Percentiles rank a stretch among this genome's conserved stretches.
Conservation (phyloP, 495 filamentous ascomycete genomes). For the Penicillium antarcticum region DNA sequence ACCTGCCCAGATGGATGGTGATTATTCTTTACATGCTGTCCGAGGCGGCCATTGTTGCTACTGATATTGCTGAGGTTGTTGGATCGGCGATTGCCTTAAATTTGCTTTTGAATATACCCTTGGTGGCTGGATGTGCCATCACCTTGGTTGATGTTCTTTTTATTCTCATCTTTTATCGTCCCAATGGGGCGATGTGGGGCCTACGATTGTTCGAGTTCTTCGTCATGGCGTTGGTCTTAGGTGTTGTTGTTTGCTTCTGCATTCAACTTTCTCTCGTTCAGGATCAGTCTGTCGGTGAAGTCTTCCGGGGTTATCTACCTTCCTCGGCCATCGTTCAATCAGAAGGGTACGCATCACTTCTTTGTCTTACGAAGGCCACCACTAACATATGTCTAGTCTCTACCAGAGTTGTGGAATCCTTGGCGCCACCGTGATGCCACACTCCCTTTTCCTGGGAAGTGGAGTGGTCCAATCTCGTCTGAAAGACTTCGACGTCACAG, state of each 20-base stretch:
- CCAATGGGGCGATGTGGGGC: conserved; percentile 67
- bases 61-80: conserved; percentile 91
- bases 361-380: background rate
- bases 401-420: conserved; percentile 92
- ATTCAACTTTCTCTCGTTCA: conserved; percentile 80
- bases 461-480: conserved; percentile 84
- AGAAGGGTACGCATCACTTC: conserved; percentile 48
- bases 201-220: conserved; percentile 78
- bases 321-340: conserved; percentile 70
- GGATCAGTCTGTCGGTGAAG: conserved; percentile 64
- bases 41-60: conserved; percentile 80
- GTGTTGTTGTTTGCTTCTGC: conserved; percentile 87
- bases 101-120: conserved; percentile 72
- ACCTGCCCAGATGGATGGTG: conserved; percentile 75
- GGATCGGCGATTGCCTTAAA: conserved; percentile 91
- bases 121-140: conserved; percentile 84
- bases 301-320: conserved; percentile 82
- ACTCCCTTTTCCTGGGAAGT: conserved; percentile 85
- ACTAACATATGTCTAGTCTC: conserved; percentile 46
- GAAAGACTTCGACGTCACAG: conserved; percentile 66
- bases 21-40: conserved; percentile 70
- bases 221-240: conserved; percentile 74
- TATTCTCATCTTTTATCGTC: conserved; percentile 82
- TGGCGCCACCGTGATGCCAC: conserved; percentile 92
- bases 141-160: conserved; percentile 82